Evolutionary conservation across 208 protist species (phyloP).

Genomic region (Ichthyophonus hoferi): DNA sequence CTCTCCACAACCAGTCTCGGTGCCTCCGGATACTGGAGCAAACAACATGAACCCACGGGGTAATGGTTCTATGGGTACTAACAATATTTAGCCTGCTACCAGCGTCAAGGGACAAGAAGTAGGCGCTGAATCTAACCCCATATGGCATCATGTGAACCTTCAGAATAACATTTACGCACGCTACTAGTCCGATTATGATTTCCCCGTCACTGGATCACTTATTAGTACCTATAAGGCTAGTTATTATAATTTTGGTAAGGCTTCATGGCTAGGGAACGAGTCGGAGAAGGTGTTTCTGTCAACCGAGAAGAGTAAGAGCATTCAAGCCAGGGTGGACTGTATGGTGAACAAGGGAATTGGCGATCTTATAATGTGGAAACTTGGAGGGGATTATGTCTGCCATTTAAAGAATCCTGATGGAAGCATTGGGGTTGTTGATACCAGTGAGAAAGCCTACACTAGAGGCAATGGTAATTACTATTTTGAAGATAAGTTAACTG

Average conservation of each 20-base stretch:
- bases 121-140: neutral
- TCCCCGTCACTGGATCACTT: neutral
- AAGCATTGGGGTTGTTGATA: neutral
- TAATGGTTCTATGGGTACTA: neutral
- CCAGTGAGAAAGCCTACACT: neutral
- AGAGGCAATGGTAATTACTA: neutral
- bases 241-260: neutral
- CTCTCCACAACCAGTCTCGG: neutral
- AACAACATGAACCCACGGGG: neutral
- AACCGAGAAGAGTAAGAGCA: neutral
- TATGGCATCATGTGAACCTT: neutral
- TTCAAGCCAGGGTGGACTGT: neutral
- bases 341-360: neutral
- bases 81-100: neutral
- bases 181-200: neutral
- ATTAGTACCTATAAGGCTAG: neutral
- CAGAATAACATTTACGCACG: neutral
- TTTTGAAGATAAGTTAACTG: neutral
- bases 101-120: neutral
- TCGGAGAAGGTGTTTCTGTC: neutral
- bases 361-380: neutral
- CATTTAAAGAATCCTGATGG: neutral
- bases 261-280: neutral
- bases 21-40: neutral
- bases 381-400: neutral